phyloP scores from a whole-genome alignment of 2,329 filamentous ascomycete genomes.

The Ampelomyces quisqualis region DNA sequence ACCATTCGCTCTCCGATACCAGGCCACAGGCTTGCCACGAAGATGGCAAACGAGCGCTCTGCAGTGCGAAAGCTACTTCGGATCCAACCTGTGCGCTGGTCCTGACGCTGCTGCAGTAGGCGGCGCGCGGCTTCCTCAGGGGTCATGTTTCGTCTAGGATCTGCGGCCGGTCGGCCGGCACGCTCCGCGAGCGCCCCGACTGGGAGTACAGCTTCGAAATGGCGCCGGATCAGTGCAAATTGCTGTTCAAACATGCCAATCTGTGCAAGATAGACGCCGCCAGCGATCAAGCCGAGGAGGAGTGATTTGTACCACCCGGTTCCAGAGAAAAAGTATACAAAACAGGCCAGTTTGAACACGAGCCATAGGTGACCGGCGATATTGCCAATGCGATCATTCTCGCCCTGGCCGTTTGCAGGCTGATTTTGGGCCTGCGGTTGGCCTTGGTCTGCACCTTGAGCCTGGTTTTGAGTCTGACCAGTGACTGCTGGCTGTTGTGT shows the following conservation, averaged over 20 bases:
- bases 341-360: conserved; percentile 58
- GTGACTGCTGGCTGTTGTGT: conserved; percentile 16
- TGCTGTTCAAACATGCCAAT: conserved; percentile 46
- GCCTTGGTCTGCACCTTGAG: conserved; percentile 12
- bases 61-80: conserved; percentile 46
- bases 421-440: conserved; percentile 12
- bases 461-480: conserved; percentile 11
- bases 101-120: conserved; percentile 41
- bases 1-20: conserved; percentile 64
- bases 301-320: conserved; percentile 47
- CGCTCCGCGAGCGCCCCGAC: conserved; percentile 22
- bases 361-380: conserved; percentile 55
- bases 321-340: conserved; percentile 59
- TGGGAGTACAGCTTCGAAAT: conserved; percentile 49
- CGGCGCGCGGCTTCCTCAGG: conserved; percentile 48
- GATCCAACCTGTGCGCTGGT: conserved; percentile 32
- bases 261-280: conserved; percentile 47
- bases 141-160: conserved; percentile 24
- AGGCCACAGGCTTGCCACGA: conserved; percentile 62
- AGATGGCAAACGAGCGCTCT: conserved; percentile 61
- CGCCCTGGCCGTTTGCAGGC: conserved; percentile 14
- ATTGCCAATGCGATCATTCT: conserved; percentile 30
- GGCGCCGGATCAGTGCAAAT: conserved; percentile 41
- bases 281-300: conserved; percentile 44
- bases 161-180: conserved; percentile 14